phyloP scores from a whole-genome alignment of 441 rosid species.

The Populus hybrid region DNA sequence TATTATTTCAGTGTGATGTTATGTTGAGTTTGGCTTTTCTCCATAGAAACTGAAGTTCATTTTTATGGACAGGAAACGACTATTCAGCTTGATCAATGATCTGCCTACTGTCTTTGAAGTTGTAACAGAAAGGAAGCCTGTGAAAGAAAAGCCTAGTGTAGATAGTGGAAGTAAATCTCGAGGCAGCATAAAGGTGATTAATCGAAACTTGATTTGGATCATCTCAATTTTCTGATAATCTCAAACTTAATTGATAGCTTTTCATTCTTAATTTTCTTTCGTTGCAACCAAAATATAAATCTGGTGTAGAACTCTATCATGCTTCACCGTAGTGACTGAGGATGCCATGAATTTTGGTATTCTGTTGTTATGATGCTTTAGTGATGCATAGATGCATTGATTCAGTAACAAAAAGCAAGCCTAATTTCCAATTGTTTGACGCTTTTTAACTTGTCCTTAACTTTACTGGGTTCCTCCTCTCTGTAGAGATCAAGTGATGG shows the following conservation, averaged over 20 bases:
- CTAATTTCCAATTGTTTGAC: neutral
- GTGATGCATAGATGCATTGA: neutral
- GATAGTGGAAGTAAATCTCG: slow-evolving; percentile 36
- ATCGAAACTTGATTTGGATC: neutral
- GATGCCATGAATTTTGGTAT: neutral
- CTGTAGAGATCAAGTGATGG: slow-evolving; percentile 64
- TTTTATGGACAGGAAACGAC: too few relatives aligned
- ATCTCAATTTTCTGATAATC: neutral
- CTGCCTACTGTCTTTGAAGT: too few relatives aligned
- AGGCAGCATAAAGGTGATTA: slow-evolving; percentile 60
- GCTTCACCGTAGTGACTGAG: neutral
- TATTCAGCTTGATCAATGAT: too few relatives aligned
- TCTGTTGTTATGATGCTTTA: too few relatives aligned
- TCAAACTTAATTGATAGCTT: neutral
- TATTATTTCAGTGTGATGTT: too few relatives aligned
- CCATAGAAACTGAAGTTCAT: too few relatives aligned
- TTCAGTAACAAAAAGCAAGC: neutral
- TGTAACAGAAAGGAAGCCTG: too few relatives aligned
- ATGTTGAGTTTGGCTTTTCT: too few relatives aligned
- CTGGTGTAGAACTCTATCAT: neutral
- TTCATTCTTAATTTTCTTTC: neutral
- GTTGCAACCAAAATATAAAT: neutral
- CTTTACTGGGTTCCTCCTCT: slow-evolving; percentile 8
- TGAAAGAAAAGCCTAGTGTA: slow-evolving; percentile 61
- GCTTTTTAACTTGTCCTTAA: neutral